Evolutionary conservation across 2,329 filamentous ascomycete species (phyloP), one percentile per base, ranked within the genome.

Genomic region (Hypomyces rosellus): DNA sequence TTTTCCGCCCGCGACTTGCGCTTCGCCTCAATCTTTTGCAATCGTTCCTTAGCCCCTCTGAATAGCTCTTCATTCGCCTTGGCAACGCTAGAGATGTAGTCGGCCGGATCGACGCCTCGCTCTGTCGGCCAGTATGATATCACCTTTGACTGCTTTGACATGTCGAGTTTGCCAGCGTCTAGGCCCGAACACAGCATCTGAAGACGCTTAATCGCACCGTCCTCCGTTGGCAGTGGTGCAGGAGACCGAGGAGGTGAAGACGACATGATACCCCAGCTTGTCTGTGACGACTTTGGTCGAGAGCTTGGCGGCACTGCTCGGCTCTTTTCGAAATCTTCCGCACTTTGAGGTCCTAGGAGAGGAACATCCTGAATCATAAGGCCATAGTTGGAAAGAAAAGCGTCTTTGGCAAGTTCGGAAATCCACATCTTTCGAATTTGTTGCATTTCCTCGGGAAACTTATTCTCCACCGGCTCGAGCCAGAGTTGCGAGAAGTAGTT

Each of bases 71-170:
- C 67, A 7, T 61, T 65, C 5, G 66, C 68, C 12, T 63, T 50
- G 6, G 64, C 62, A 16, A 73, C 63, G 37, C 67, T 71, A 14
- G 71, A 72, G 3, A 69, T 52, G 48, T 74, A 74, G 38, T 61
- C 58, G 5, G 61, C 59, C 2, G 63, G 64, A 15, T 63, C 59
- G 3, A 65, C 57, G 15, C 69, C 71, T 7, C 65, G 65, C 43
- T 70, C 62, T 2, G 61, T 58, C 1, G 71, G 71, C 71, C 71
- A 74, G 53, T 64, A 64, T 5, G 65, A 61, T 1, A 74, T 57
- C 1, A 72, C 51, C 4, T 54, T 59, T 2, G 65, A 60, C 22
- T 59, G 56, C 34, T 63, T 65, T 15, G 59, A 57, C 6, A 56
- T 52, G 5, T 57, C 59, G 45, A 65, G 51, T 18, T 59, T 61